These are phyloP conservation scores for Hypoxylon sp. DNA, from an alignment of 2,329 filamentous ascomycete genomes.

Conservation along the genomic window DNA sequence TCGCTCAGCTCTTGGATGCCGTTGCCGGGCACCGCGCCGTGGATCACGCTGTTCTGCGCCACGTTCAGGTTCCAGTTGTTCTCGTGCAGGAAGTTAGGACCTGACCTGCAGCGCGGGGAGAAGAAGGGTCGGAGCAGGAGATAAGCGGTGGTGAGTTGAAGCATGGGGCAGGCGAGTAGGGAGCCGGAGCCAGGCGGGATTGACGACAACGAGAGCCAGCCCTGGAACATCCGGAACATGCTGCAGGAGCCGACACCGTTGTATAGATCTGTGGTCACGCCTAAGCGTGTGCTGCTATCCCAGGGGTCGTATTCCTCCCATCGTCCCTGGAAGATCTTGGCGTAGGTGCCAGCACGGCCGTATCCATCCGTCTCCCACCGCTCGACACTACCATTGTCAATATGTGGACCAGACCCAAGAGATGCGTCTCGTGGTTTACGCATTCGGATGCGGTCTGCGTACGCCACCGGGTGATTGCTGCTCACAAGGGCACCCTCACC, in stretches of 20 bases:
- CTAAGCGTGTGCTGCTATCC: constrained; percentile 77
- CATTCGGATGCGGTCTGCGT: constrained; percentile 79
- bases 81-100: constrained; percentile 60
- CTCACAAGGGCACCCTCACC: constrained; percentile 63
- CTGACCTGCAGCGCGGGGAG: constrained; percentile 56
- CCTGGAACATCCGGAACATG: constrained; percentile 90
- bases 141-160: constrained; percentile 82
- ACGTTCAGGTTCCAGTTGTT: constrained; percentile 69
- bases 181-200: constrained; percentile 80
- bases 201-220: constrained; percentile 85
- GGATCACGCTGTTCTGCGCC: constrained; percentile 68
- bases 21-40: constrained; percentile 76
- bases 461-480: constrained; percentile 68
- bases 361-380: constrained; percentile 81
- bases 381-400: constrained; percentile 81
- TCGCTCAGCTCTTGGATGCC: constrained; percentile 73
- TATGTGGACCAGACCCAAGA: constrained; percentile 78
- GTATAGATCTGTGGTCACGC: constrained; percentile 80
- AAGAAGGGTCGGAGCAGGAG: constrained; percentile 89
- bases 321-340: constrained; percentile 76
- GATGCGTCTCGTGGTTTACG: constrained; percentile 75
- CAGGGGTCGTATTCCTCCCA: constrained; percentile 89
- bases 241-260: constrained; percentile 83
- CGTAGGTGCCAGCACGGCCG: constrained; percentile 75
- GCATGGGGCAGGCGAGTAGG: constrained; percentile 81